These are phyloP conservation scores for Capronia epimyces DNA, from an alignment of 2,329 filamentous ascomycete species.

Conservation along the genomic window DNA sequence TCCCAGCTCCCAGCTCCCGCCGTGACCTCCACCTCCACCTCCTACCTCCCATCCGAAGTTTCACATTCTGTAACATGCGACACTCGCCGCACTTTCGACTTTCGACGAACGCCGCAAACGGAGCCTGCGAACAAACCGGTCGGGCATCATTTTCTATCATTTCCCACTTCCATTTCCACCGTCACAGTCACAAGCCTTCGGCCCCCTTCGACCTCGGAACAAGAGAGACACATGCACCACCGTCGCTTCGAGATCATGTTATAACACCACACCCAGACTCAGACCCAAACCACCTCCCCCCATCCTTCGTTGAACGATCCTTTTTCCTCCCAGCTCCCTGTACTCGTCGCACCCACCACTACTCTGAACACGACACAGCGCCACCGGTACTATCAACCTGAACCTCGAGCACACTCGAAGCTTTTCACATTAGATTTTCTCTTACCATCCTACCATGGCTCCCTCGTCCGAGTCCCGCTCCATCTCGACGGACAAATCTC, in stretches of 20 bases:
- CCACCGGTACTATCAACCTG: too few relatives aligned
- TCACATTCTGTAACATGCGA: background rate
- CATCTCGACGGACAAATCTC: conserved; percentile 18
- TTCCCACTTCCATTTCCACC: background rate
- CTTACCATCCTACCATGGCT: background rate
- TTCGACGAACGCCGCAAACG: background rate
- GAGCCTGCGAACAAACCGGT: background rate
- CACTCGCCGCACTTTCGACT: background rate
- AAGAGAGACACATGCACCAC: background rate
- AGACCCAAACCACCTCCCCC: too few relatives aligned
- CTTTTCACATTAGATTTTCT: too few relatives aligned
- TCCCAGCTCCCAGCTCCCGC: too few relatives aligned
- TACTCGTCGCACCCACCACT: too few relatives aligned
- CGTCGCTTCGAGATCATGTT: background rate
- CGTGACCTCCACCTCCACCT: too few relatives aligned
- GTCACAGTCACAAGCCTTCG: background rate
- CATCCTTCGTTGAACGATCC: too few relatives aligned
- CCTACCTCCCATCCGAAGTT: background rate
- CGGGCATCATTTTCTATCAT: background rate
- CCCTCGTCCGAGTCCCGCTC: background rate
- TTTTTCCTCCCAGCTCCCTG: background rate
- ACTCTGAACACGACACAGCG: too few relatives aligned
- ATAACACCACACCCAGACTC: background rate
- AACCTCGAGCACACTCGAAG: too few relatives aligned
- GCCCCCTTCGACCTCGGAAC: background rate